Evolutionary conservation across 164 flowering plant species (phyloP), one percentile per base, ranked within the genome.

Genomic region (Vitis rotundifolia): DNA sequence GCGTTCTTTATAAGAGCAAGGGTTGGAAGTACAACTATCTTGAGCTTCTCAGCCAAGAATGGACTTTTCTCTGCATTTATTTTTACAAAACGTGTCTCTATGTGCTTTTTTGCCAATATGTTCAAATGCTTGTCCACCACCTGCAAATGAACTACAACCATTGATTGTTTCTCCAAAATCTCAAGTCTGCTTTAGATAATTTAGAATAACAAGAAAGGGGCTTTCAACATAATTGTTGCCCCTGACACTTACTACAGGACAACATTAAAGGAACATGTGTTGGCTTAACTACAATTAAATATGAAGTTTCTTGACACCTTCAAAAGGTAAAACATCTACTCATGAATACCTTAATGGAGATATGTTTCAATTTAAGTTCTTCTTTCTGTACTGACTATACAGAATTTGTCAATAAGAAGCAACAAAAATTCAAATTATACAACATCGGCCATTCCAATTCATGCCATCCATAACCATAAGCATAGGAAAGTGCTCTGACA

Each of bases 11-110:
- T 81, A 28, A 95, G 93, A 68, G 99, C 97, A 78, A 94, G 88
- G 10, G 98, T 94, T 15, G 98, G 99, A 64, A 95, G 93, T 37
- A 95, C 94, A 52, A 84, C 82, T 59, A 92, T 92, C 85, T 86
- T 93, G 56, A 95, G 94, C 82, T 80, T 92, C 81, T 92, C 98
- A 11, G 94, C 84, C 82, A 95, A 72, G 73, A 92, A 92, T 49
- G 93, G 99, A 73, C 97, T 91, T 82, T 94, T 94, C 87, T 94
- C 98, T 1, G 98, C 98, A 59, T 95, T 77, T 59, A 92, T 83
- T 81, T 93, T 95, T 76, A 95, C 86, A 83, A 92, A 94, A 3
- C 96, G 97, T 64, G 98, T 95, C 83, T 95, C 99, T 13, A 92
- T 86, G 61, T 95, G 98, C 75, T 77, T 87, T 76, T 90, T 90